Conservation (phyloP, 768 basidiomycete genomes). For the Imleria badia region DNA sequence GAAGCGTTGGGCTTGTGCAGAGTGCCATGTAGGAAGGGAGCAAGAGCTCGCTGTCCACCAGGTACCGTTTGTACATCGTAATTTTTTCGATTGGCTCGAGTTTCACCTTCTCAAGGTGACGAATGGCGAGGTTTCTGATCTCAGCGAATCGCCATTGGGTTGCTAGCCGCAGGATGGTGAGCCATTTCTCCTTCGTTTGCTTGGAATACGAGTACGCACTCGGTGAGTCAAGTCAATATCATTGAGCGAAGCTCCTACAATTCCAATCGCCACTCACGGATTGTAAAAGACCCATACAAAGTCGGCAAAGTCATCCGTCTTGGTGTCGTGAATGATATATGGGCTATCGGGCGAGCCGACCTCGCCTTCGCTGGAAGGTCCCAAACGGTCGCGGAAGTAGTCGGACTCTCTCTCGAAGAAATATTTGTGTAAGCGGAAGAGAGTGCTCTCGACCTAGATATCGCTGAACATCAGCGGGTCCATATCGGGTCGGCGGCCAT, state of each 20-base stretch:
- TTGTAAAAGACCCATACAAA: slow-evolving; percentile 61
- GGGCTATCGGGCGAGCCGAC: slow-evolving; percentile 2
- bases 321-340: slow-evolving; percentile 27
- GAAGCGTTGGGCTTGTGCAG: slow-evolving; percentile 49
- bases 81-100: slow-evolving; percentile 55
- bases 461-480: not conserved
- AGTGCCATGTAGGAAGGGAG: slow-evolving; percentile 52
- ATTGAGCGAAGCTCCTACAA: not conserved
- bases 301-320: slow-evolving; percentile 39
- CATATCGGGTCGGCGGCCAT: not conserved
- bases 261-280: slow-evolving; percentile 11
- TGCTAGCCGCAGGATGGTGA: slow-evolving; percentile 50
- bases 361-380: not conserved
- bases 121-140: slow-evolving; percentile 50
- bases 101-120: slow-evolving; percentile 50
- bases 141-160: slow-evolving; percentile 55
- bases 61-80: slow-evolving; percentile 51
- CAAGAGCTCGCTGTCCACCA: slow-evolving; percentile 48
- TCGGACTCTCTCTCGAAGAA: slow-evolving; percentile 40
- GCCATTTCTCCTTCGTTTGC: slow-evolving; percentile 52
- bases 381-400: slow-evolving; percentile 29
- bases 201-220: slow-evolving; percentile 60
- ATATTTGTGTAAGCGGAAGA: slow-evolving; percentile 36
- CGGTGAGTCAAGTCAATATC: not conserved
- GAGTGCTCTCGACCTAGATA: slow-evolving; percentile 32